Conservation (phyloP, 768 basidiomycete species). For the Hortiboletus flavorubellus region DNA sequence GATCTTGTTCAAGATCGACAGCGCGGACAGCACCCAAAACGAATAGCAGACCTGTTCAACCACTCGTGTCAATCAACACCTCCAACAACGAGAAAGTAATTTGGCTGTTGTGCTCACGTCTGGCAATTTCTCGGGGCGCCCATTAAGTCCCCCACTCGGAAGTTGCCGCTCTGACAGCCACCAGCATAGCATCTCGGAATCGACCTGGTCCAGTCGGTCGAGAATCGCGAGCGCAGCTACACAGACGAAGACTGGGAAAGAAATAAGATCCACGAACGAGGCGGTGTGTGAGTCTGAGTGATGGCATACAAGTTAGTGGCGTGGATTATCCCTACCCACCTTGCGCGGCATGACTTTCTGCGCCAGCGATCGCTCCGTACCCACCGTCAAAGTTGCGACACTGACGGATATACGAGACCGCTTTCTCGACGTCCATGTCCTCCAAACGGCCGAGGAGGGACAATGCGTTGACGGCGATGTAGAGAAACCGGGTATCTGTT, state of each 20-base stretch:
- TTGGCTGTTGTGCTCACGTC: conserved; percentile 60
- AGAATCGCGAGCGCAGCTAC: conserved; percentile 85
- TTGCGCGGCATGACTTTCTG: conserved; percentile 91
- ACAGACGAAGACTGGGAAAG: conserved; percentile 79
- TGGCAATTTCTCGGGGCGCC: conserved; percentile 95
- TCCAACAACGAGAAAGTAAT: neutral
- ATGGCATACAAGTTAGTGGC: too few relatives aligned
- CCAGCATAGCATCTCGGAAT: conserved; percentile 78
- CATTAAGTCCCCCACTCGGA: conserved; percentile 91
- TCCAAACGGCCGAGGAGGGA: conserved; percentile 77
- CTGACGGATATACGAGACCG: conserved; percentile 64
- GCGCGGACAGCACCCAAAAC: conserved; percentile 90
- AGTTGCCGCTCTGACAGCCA: conserved; percentile 95
- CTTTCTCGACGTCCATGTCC: conserved; percentile 62
- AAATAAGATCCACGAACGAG: neutral
- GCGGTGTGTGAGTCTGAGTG: neutral
- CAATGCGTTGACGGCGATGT: conserved; percentile 80
- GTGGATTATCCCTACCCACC: conserved; percentile 44
- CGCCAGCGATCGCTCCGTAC: conserved; percentile 79
- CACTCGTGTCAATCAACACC: neutral
- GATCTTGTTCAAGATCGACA: conserved; percentile 80
- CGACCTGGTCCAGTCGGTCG: conserved; percentile 75
- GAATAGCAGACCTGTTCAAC: conserved; percentile 77
- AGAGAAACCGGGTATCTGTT: conserved; percentile 85
- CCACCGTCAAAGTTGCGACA: conserved; percentile 97